A percentile compares a stretch with the other conserved stretches of the same genome.
Conservation (phyloP, 75 land plant genomes). For the Selaginella moellendorffii region DNA sequence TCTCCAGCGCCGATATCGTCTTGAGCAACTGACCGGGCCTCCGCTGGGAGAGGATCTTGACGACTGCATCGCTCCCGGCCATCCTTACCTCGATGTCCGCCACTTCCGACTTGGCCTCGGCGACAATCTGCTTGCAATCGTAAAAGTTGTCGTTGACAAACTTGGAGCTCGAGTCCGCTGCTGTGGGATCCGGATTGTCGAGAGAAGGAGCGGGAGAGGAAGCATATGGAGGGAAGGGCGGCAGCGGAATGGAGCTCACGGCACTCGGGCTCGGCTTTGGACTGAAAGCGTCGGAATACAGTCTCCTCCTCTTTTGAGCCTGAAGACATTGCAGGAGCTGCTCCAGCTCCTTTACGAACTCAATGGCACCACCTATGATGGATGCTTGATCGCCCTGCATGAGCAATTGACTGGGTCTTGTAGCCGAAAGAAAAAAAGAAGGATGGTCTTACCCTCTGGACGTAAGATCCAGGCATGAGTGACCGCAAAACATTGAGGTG, state of each 20-base stretch:
- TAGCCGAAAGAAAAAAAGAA: neutral
- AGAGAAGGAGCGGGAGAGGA: too few species aligned
- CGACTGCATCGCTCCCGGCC: slow-evolving; percentile 2
- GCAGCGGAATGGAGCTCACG: neutral
- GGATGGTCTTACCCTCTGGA: slow-evolving; percentile 2
- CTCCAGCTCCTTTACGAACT: slow-evolving; percentile 80
- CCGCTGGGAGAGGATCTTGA: neutral
- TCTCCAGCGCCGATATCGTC: neutral
- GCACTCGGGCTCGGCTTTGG: slow-evolving; percentile 1
- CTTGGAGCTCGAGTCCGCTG: neutral
- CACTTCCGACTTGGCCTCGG: slow-evolving; percentile 3
- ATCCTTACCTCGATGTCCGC: slow-evolving; percentile 6
- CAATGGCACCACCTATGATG: slow-evolving; percentile 91
- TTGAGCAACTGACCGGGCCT: slow-evolving; percentile 6
- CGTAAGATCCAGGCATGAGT: slow-evolving; percentile 9
- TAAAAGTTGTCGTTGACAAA: neutral
- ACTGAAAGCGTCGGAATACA: slow-evolving; percentile 20
- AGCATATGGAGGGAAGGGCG: neutral
- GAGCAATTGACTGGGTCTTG: neutral
- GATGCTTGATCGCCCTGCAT: slow-evolving; percentile 92
- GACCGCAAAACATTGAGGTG: slow-evolving; percentile 3
- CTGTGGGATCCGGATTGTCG: neutral
- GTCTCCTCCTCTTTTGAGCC: slow-evolving; percentile 60
- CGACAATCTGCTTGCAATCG: neutral
- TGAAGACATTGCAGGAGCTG: slow-evolving; percentile 84